phyloP scores from a whole-genome alignment of 192 early-diverging fungal genomes.

The Coemansia sp. region DNA sequence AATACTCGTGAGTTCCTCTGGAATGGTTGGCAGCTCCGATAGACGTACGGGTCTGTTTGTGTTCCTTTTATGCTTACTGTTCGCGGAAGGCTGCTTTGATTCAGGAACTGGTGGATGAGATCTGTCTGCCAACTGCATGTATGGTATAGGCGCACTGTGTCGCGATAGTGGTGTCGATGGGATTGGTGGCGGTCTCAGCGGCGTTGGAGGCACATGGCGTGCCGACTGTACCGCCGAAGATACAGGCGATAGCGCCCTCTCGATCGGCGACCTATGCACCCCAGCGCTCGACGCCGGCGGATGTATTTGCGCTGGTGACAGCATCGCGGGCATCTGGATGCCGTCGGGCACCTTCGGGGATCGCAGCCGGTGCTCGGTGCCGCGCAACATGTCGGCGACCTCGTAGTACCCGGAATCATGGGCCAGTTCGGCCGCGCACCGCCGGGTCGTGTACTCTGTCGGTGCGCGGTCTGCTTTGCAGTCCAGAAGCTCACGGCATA shows the following conservation, averaged over 20 bases:
- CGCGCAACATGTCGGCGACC: constrained; percentile 42
- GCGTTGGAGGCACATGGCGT: background rate
- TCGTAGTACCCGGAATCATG: constrained; percentile 44
- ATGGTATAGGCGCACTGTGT: background rate
- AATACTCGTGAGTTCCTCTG: background rate
- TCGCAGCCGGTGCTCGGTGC: constrained; percentile 10
- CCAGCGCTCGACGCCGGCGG: background rate
- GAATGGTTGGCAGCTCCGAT: background rate
- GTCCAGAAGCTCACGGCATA: constrained; percentile 48
- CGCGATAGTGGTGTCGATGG: background rate
- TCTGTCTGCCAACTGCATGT: background rate
- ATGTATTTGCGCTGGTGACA: background rate
- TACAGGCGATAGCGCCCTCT: constrained; percentile 17
- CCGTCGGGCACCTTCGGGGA: constrained; percentile 37
- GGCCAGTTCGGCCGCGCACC: constrained; percentile 31
- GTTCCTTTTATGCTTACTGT: background rate
- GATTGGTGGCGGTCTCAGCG: constrained; percentile 17
- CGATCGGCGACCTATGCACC: constrained; percentile 12
- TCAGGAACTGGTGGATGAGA: background rate
- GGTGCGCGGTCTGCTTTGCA: constrained; percentile 7
- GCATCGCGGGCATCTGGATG: constrained; percentile 23
- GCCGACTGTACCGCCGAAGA: constrained; percentile 9
- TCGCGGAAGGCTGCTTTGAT: background rate
- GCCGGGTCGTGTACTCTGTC: constrained; percentile 7
- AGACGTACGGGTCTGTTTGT: background rate